phyloP scores from a whole-genome alignment of 495 filamentous ascomycete species.

The Venustampulla echinocandica region DNA sequence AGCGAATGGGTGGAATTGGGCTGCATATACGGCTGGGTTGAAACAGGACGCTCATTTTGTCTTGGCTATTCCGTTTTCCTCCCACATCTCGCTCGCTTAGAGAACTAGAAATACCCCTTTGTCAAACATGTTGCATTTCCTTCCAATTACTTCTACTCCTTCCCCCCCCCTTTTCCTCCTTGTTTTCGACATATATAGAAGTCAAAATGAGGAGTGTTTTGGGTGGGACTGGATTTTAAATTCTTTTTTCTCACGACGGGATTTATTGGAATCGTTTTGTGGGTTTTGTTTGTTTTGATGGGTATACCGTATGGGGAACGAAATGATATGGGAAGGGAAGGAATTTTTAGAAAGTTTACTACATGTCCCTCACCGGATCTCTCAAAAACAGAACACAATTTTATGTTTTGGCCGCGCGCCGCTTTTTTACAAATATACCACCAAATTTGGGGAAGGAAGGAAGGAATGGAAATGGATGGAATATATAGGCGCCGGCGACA shows the following conservation, averaged over 20 bases:
- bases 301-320: no score
- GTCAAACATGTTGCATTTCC: conserved; percentile 7
- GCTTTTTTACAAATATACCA: no score
- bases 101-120: conserved; percentile 22
- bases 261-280: no score
- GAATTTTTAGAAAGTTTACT: conserved; percentile 10
- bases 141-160: conserved; percentile 12
- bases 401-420: no score
- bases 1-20: conserved; percentile 6
- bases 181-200: not conserved
- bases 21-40: conserved; percentile 18
- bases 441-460: no score
- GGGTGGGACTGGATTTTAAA: no score
- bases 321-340: conserved; percentile 1
- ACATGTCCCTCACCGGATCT: conserved; percentile 18
- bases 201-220: no score
- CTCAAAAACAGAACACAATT: no score
- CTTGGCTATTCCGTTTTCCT: conserved; percentile 2
- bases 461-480: no score
- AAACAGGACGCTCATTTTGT: conserved; percentile 21
- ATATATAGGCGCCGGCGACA: no score
- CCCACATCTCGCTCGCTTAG: conserved; percentile 12
- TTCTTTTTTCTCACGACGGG: no score
- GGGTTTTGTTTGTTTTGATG: no score
- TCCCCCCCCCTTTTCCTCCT: conserved; percentile 11